Evolutionary conservation across 208 protist species (phyloP).

Genomic region (Trypanosoma boissoni): DNA sequence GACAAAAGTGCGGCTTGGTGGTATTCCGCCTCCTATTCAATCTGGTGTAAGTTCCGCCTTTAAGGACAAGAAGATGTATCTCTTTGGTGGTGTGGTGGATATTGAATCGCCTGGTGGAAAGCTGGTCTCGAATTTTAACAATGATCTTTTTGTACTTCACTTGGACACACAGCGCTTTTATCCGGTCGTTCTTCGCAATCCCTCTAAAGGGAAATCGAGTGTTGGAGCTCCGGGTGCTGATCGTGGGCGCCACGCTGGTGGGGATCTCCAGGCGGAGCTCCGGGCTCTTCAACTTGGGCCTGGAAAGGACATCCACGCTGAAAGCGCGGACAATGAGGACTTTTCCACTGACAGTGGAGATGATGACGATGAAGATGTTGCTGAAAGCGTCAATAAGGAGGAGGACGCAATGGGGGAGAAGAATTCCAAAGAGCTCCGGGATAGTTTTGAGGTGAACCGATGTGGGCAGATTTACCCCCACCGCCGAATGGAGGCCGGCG

Average conservation of each 20-base stretch:
- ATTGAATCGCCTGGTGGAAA: constrained; percentile 82
- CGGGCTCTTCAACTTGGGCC: constrained; percentile 48
- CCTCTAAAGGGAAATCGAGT: constrained; percentile 14
- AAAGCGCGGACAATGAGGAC: constrained; percentile 4
- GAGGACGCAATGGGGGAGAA: constrained; percentile 7
- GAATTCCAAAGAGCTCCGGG: constrained; percentile 41
- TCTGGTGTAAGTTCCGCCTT: constrained; percentile 57
- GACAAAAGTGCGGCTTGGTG: constrained; percentile 71
- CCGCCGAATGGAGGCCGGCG: constrained; percentile 79
- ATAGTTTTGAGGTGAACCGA: constrained; percentile 69
- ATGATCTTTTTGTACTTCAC: constrained; percentile 91
- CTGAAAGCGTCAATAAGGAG: constrained; percentile 34
- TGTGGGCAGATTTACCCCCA: constrained; percentile 70
- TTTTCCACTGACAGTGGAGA: constrained; percentile 5
- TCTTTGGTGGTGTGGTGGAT: constrained; percentile 91
- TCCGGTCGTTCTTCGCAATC: constrained; percentile 68
- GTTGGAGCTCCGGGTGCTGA: neutral
- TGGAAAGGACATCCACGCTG: constrained; percentile 10
- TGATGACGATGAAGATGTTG: constrained; percentile 15
- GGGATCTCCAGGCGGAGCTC: constrained; percentile 54
- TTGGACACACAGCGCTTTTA: constrained; percentile 89
- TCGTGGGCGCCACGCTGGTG: neutral
- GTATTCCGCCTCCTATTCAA: constrained; percentile 85
- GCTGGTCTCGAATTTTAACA: constrained; percentile 86
- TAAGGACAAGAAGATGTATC: constrained; percentile 82